Base-by-base conservation (phyloP, 305 asterid species). In the Andrographis paniculata region DNA sequence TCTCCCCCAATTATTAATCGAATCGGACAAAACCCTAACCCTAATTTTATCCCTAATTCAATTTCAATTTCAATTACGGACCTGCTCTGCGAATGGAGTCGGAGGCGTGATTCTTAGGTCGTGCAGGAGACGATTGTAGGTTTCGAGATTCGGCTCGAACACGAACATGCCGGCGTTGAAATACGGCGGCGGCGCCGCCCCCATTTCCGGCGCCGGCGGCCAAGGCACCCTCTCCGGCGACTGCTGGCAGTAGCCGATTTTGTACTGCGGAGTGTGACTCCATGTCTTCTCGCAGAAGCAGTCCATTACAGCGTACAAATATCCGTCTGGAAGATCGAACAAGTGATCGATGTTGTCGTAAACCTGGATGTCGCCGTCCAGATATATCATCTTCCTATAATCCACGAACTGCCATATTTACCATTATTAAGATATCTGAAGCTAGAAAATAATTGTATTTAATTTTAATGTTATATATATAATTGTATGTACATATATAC, bases 231-330 rank as follows among this genome's bases (percentile, higher is more conserved):
- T 59, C 16, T 59, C 16, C 9, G 59, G 65, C 47, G 48, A 59
- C 58, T 59, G 65, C 16, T 59, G 59, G 37, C 59, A 51, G 59
- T 59, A 59, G 17, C 65, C 65, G 14, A 59, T 44, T 17, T 36
- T 48, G 59, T 43, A n/a, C 14, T 59, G 65, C 44, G 59, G 58
- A 3, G 59, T 23, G 2, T 27, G 17, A n/a, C 24, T 52, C 65
- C 65, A 50, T 23, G 59, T 62, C 19, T 51, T 17, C 69, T 63
- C 69, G 20, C 69, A 63, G 53, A 63, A 63, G 50, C 69, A 63
- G 39, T 63, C 69, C 64, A 51, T 56, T 2, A 63, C 69, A 1
- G 42, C 60, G 2, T 63, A 63, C 1, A 63, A 63, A 20, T 63
- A 63, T 15, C 69, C 69, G 18, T 57, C 59, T 1, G 69, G 60